Conservation (phyloP, 2,329 filamentous ascomycete species). For the Fusarium sp. region DNA sequence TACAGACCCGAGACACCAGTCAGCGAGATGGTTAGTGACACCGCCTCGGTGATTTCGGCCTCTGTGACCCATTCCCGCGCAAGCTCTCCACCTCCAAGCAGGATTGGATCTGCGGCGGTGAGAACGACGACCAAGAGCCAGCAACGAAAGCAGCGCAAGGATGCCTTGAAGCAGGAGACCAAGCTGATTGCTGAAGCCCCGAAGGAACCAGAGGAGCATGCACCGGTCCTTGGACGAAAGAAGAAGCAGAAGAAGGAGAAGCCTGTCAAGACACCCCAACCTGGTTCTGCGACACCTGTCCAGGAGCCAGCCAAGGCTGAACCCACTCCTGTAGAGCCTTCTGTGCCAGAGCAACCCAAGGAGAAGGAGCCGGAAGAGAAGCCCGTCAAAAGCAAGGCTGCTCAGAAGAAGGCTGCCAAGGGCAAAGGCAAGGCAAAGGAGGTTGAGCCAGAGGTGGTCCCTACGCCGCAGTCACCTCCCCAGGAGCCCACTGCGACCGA, state of each 20-base stretch:
- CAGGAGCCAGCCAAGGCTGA: conserved; percentile 31
- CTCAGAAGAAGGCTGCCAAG: conserved; percentile 48
- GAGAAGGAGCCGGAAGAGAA: conserved; percentile 36
- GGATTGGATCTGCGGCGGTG: conserved; percentile 76
- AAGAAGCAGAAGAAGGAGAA: conserved; percentile 88
- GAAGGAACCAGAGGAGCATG: conserved; percentile 70
- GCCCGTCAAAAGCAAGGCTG: conserved; percentile 44
- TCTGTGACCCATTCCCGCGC: conserved; percentile 76
- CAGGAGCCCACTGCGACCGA: conserved; percentile 32
- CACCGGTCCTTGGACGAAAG: conserved; percentile 82
- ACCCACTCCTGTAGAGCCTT: neutral
- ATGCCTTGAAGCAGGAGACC: conserved; percentile 73
- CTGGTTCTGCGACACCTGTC: conserved; percentile 16
- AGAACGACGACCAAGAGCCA: conserved; percentile 81
- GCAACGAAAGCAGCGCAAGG: conserved; percentile 80
- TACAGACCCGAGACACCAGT: conserved; percentile 77
- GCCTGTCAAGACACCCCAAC: conserved; percentile 42
- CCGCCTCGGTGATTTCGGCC: conserved; percentile 78
- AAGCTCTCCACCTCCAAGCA: conserved; percentile 75
- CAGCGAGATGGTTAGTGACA: conserved; percentile 83
- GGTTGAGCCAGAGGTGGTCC: conserved; percentile 31
- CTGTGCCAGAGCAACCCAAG: conserved; percentile 10
- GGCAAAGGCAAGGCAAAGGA: conserved; percentile 47
- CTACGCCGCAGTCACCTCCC: conserved; percentile 32
- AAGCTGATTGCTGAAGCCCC: conserved; percentile 64